Evolutionary conservation across 495 filamentous ascomycete species (phyloP), one percentile per base, ranked within the genome.

Genomic region (Xylaria cubensis): DNA sequence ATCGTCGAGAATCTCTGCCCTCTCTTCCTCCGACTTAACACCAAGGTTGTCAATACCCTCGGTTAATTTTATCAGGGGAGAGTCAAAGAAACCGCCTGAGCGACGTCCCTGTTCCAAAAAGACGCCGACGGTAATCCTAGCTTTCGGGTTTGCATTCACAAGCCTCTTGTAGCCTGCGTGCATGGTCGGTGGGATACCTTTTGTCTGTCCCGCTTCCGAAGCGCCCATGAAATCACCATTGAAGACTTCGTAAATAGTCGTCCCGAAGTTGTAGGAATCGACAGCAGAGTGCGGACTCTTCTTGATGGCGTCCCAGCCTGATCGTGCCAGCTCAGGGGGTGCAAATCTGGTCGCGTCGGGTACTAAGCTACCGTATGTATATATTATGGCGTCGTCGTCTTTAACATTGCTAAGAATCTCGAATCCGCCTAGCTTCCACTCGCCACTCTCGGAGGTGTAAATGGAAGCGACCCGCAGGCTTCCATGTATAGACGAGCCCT

Each of bases 371-470:
- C 94, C 95, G 79, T 95, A 95, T 74, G 86, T 93, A 80, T 97
- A 97, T 75, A 98, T 94, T 51, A 97, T 86, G 9, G 93, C 92
- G 64, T 97, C 92, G 68, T 98, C 95, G 46, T 98, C 96, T 78
- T 97, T 97, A 82, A 97, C 92, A 26, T 93, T 97, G 82, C 95
- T 98, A 48, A 98, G 79, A 12, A 97, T 87, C 73, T 99, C 97
- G 69, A 98, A 96, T 10, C 96, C 96, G 4, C 92, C 94, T 3
- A 99, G 83, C 79, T 96, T 98, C 96, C 96, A 99, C 79, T 98
- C 96, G 39, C 96, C 96, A 81, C 96, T 97, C 79, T 98, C 95
- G 79, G 93, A 92, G 17, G 91, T 93, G 78, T 92, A 98, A 74
- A 99, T 87, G 0, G 95, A 97, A 2, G 93, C 92, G 26, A 92